Evolutionary conservation across 2,329 filamentous ascomycete species (phyloP).

Genomic region (Cladorrhinum sp.): DNA sequence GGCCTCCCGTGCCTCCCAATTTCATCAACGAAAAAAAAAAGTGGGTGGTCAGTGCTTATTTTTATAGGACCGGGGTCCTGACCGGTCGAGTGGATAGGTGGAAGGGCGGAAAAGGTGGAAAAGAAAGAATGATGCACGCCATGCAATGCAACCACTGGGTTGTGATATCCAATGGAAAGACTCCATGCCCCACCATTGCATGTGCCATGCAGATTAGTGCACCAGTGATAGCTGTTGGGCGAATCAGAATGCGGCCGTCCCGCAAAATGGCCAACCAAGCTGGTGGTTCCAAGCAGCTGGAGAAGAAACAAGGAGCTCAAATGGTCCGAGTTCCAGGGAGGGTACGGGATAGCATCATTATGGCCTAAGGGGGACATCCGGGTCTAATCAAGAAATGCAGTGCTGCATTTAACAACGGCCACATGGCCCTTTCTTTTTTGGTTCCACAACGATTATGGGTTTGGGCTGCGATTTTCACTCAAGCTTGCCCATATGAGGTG

Average conservation of each 20-base stretch:
- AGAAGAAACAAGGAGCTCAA: neutral
- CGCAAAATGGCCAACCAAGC: conserved; percentile 13
- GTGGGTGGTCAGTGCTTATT: neutral
- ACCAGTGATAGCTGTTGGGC: neutral
- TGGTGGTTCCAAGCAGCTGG: conserved; percentile 14
- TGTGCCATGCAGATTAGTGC: neutral
- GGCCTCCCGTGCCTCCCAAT: too few relatives aligned
- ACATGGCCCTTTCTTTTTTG: conserved; percentile 8
- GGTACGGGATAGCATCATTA: conserved; percentile 5
- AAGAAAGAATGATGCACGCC: neutral
- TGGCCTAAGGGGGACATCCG: conserved; percentile 21
- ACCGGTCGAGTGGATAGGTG: conserved; percentile 5
- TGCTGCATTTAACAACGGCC: conserved; percentile 9
- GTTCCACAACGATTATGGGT: conserved; percentile 17
- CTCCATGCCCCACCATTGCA: neutral
- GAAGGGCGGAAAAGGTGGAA: too few relatives aligned
- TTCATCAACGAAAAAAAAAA: too few relatives aligned
- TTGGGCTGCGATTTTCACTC: conserved; percentile 11
- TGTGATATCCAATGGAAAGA: conserved; percentile 6
- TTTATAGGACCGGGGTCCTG: conserved; percentile 1
- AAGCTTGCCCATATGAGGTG: conserved; percentile 6
- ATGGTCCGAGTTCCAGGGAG: conserved; percentile 3
- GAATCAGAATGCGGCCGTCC: neutral
- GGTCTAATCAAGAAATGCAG: conserved; percentile 6
- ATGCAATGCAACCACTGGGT: conserved; percentile 18